Evolutionary conservation across 208 protist species (phyloP).

Genomic region (Histomonas meleagridis): DNA sequence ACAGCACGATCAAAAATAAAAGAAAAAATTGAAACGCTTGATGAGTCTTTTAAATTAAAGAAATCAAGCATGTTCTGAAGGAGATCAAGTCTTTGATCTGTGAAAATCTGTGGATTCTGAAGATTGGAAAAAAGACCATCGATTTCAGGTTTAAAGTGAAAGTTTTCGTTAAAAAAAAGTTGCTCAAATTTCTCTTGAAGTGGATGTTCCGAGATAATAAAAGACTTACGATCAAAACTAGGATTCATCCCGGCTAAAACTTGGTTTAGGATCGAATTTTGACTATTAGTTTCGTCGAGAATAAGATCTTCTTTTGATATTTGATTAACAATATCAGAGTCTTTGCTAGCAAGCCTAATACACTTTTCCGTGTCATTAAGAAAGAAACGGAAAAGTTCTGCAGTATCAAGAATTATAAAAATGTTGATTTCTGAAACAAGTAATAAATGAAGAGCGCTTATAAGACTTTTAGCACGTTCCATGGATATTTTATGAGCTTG

Average conservation of each 20-base stretch:
- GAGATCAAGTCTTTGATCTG: neutral
- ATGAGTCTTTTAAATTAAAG: neutral
- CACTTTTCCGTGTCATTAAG: neutral
- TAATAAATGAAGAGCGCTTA: neutral
- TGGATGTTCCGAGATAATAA: neutral
- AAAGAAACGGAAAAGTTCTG: neutral
- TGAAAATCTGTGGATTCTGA: neutral
- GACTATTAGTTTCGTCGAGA: neutral
- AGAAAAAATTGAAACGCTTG: neutral
- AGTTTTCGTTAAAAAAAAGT: neutral
- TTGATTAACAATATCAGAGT: neutral
- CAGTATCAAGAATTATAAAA: neutral
- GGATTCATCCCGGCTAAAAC: neutral
- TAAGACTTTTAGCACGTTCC: neutral
- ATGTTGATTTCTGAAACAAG: too few relatives aligned
- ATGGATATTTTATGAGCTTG: neutral
- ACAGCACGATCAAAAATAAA: neutral
- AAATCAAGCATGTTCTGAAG: neutral
- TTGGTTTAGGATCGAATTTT: neutral
- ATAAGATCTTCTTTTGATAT: neutral
- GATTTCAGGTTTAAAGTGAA: neutral
- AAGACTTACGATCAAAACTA: neutral
- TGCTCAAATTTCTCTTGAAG: constrained; percentile 11
- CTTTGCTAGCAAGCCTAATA: neutral
- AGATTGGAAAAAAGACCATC: neutral